These are phyloP conservation scores for Smallanthus sonchifolius DNA, from an alignment of 129 eudicot species.

Conservation along the genomic window DNA sequence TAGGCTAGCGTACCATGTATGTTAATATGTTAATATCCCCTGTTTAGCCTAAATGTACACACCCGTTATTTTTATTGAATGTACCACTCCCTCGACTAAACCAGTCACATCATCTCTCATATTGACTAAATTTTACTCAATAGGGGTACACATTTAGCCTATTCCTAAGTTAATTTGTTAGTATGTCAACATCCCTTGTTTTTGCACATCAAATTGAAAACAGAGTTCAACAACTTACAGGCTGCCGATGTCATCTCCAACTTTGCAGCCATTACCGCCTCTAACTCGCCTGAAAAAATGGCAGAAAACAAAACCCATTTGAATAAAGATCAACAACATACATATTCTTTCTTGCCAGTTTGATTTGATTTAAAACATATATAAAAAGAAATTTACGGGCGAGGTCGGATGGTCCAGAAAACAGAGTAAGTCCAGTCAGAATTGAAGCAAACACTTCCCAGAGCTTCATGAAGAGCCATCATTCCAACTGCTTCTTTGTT, in stretches of 20 bases:
- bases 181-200: not conserved
- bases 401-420: conserved; percentile 95
- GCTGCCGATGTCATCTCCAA: conserved; percentile 97
- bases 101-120: no score
- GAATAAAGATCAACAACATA: conserved; percentile 6
- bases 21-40: no score
- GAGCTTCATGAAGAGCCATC: conserved; percentile 50
- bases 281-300: conserved; percentile 73
- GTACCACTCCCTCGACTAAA: no score
- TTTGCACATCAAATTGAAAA: not conserved
- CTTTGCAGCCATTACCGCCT: conserved; percentile 97
- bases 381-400: conserved; percentile 49
- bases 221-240: conserved; percentile 43
- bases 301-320: conserved; percentile 18
- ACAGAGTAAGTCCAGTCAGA: conserved; percentile 98
- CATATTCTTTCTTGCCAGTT: not conserved
- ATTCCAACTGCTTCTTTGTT: conserved; percentile 47
- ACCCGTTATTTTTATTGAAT: no score
- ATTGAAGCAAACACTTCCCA: conserved; percentile 76
- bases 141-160: no score
- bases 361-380: not conserved
- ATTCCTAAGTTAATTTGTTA: not conserved
- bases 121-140: no score
- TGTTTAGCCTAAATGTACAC: no score
- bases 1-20: no score